Base-by-base conservation (phyloP, 2,329 filamentous ascomycete genomes). In the Cladosporium halotolerans region DNA sequence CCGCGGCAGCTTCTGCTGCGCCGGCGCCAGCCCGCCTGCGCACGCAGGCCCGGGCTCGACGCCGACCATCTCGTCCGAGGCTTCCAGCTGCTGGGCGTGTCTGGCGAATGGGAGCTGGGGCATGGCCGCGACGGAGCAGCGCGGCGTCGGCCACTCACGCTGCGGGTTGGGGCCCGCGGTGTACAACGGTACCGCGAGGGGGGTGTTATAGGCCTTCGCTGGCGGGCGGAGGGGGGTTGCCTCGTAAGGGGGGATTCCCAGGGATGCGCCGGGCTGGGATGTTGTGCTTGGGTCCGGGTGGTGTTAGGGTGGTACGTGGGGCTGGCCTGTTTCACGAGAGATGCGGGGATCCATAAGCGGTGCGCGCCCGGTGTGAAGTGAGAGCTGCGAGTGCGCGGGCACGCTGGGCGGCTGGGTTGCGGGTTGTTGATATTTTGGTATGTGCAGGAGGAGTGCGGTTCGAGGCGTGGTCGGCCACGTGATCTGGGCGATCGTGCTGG, bases 91-190 rank as follows among this genome's bases (percentile, higher is more conserved):
- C 33, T 36, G 33, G 19, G 48, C 48, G 48, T 44, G 48, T 51
- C 48, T 51, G 48, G 48, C 48, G 48, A 51, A 51, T 51, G 48
- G 48, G 48, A 51, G 48, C 44, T 51, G 48, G 44, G 48, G 48
- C 48, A 51, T 51, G 40, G 40, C 42, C 44, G 48, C 48, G 48
- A 51, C 48, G 28, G 32, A 13, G 19, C 18, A 28, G 40, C 48
- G 40, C 40, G 19, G 19, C 40, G 23, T 28, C 23, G 48, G 48
- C 48, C 48, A 51, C 40, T 51, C 48, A 39, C 40, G 44, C 40
- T 28, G 31, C 47, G 28, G 14, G 47, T 40, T 7, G 16, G 41
- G 41, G 40, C 13, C n/a, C n/a, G 36, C 8, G 11, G 40, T 44
- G 48, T 43, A 44, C 48, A 38, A 34, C n/a, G 36, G 48, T 51